A percentile compares a stretch with the other conserved stretches of the same genome.
phyloP scores from a whole-genome alignment of 495 filamentous ascomycete species.

The Acidomyces sp. region DNA sequence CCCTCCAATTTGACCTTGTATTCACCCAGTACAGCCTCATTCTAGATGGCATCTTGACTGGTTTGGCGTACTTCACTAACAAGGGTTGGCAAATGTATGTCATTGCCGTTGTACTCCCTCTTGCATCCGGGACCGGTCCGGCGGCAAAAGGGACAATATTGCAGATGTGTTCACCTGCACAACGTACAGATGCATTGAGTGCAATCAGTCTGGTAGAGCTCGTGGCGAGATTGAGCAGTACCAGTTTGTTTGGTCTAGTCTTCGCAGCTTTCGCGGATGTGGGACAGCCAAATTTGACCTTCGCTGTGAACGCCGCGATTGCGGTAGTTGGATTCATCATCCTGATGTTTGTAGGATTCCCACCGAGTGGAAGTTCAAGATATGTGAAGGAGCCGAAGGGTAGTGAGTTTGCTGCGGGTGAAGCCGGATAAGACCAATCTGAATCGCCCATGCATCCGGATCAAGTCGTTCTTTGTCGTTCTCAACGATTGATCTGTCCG shows the following conservation, averaged over 20 bases:
- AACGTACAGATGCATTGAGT: constrained; percentile 41
- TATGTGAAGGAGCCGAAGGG: constrained; percentile 9
- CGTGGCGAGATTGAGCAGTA: constrained; percentile 36
- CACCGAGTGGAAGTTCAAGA: constrained; percentile 32
- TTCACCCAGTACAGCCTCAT: constrained; percentile 42
- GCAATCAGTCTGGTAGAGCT: constrained; percentile 45
- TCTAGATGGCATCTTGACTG: constrained; percentile 39
- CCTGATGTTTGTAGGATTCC: constrained; percentile 36
- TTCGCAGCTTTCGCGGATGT: constrained; percentile 38
- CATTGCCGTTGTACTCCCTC: constrained; percentile 35
- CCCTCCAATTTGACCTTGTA: constrained; percentile 39
- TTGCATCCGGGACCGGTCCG: constrained; percentile 42
- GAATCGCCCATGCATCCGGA: no score
- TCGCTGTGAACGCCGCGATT: constrained; percentile 41
- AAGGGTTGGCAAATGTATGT: constrained; percentile 44
- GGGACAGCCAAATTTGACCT: constrained; percentile 38
- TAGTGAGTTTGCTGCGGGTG: no score
- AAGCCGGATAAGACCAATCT: no score
- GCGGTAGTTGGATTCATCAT: constrained; percentile 36
- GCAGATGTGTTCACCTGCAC: constrained; percentile 36
- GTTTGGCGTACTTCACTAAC: constrained; percentile 36
- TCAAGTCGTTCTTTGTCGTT: no score
- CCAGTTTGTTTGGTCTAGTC: constrained; percentile 41
- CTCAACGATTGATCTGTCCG: no score
- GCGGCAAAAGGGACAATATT: constrained; percentile 47